Percentiles rank a stretch among this genome's conserved stretches.
These are phyloP conservation scores for Solanum acaule DNA, from an alignment of 257 asterid genomes.

Conservation along the genomic window DNA sequence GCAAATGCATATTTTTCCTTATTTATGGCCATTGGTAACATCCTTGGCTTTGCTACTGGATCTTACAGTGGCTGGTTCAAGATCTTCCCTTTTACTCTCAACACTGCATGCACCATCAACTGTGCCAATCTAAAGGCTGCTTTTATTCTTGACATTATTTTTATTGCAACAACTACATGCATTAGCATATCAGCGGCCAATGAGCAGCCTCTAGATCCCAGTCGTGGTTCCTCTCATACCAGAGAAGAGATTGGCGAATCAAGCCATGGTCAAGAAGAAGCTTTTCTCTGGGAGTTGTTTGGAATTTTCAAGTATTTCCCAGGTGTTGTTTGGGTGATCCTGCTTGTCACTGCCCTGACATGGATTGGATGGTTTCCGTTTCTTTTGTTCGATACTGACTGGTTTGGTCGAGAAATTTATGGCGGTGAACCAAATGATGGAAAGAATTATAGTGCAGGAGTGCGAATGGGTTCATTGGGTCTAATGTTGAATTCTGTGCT, in stretches of 20 bases:
- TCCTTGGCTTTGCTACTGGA: conserved; percentile 86
- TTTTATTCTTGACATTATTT: conserved; percentile 55
- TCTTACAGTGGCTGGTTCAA: conserved; percentile 74
- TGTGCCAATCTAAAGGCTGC: conserved; percentile 90
- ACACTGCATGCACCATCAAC: conserved; percentile 55
- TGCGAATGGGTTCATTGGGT: conserved; percentile 79
- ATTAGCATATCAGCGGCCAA: conserved; percentile 61
- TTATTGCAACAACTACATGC: conserved; percentile 47
- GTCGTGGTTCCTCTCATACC: conserved; percentile 9
- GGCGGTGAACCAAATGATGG: conserved; percentile 87
- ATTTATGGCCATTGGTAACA: conserved; percentile 78
- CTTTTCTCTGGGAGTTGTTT: conserved; percentile 71
- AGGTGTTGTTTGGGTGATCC: conserved; percentile 54
- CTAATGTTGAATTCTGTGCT: conserved; percentile 77
- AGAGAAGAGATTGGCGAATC: conserved; percentile 32
- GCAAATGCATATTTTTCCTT: conserved; percentile 78
- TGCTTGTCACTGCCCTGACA: conserved; percentile 67
- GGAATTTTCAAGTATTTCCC: conserved; percentile 69
- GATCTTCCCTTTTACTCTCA: conserved; percentile 61
- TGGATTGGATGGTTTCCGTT: conserved; percentile 95
- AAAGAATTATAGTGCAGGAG: conserved; percentile 47
- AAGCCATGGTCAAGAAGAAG: conserved; percentile 49
- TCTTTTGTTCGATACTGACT: conserved; percentile 78
- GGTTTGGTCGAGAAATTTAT: conserved; percentile 93
- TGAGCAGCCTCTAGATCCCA: conserved; percentile 44